Conservation (phyloP, 768 basidiomycete genomes). For the Candolleomyces eurysporus region DNA sequence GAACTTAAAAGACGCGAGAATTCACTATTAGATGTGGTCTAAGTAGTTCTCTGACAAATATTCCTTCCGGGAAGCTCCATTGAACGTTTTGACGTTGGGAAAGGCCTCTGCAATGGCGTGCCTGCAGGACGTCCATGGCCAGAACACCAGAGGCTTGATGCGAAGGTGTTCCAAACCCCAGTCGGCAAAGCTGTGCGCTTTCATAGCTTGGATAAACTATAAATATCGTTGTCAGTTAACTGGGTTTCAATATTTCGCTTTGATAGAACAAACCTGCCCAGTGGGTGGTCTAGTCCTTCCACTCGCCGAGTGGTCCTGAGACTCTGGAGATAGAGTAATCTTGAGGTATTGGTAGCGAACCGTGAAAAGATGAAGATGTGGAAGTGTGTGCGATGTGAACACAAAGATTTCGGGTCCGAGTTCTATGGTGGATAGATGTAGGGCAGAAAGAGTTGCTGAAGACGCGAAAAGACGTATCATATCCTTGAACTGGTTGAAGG, state of each 20-base stretch:
- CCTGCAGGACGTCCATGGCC: neutral
- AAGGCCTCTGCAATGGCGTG: neutral
- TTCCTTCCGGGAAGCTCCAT: neutral
- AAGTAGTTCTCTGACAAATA: neutral
- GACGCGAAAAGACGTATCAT: neutral
- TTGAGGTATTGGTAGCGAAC: no score
- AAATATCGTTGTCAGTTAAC: no score
- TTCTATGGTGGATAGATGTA: neutral
- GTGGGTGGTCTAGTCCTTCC: neutral
- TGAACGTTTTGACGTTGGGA: neutral
- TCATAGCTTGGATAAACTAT: neutral
- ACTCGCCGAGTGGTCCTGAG: no score
- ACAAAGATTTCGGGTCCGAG: neutral
- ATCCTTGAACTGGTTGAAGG: neutral
- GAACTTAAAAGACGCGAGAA: neutral
- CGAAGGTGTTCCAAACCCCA: neutral
- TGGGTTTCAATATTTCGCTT: no score
- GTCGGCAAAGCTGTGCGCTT: neutral
- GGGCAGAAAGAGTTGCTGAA: neutral
- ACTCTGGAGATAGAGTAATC: neutral
- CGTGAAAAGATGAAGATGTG: no score
- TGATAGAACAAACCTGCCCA: no score
- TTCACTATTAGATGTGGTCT: neutral
- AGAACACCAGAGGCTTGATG: neutral
- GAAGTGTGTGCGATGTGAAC: neutral